A percentile compares a stretch with the other conserved stretches of the same genome.
Evolutionary conservation across 1,284 basidiomycete genomes (phyloP).

Genomic region (Sanguinoderma infundibulare): DNA sequence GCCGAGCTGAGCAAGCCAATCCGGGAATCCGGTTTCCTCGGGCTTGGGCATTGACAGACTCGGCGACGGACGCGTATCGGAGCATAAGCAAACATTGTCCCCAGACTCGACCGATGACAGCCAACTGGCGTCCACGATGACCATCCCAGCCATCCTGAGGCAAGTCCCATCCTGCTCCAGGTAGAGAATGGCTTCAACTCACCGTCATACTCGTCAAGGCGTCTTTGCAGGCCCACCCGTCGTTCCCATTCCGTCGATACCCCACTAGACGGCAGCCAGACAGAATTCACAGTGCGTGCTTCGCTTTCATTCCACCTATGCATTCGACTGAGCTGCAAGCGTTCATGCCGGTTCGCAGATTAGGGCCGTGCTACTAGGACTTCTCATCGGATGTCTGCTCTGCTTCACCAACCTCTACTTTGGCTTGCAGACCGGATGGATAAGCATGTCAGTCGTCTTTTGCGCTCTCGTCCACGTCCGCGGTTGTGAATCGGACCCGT

Average conservation of each 20-base stretch:
- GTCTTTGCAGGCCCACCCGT: conserved; percentile 15
- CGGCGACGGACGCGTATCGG: no score
- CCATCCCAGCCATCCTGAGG: conserved; percentile 19
- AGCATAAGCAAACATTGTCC: background rate
- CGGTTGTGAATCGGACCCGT: background rate
- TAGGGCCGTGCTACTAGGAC: conserved; percentile 58
- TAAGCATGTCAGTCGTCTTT: conserved; percentile 58
- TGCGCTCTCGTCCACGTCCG: background rate
- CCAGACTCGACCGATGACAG: conserved; percentile 5
- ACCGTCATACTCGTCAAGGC: conserved; percentile 1
- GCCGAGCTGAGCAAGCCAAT: conserved; percentile 7
- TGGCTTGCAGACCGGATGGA: conserved; percentile 80
- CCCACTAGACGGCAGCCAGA: conserved; percentile 14
- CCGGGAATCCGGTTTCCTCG: background rate
- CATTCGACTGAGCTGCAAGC: background rate
- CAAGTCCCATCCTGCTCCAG: background rate
- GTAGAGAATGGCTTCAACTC: background rate
- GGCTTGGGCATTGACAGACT: background rate
- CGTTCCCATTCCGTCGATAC: conserved; percentile 5
- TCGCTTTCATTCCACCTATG: background rate
- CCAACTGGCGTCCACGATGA: background rate
- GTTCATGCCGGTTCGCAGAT: conserved; percentile 30
- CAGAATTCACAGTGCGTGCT: conserved; percentile 23
- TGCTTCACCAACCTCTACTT: conserved; percentile 82
- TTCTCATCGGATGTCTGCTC: conserved; percentile 73